phyloP scores from a whole-genome alignment of 2,329 filamentous ascomycete species.

The Aspergillus ochraceoroseus region DNA sequence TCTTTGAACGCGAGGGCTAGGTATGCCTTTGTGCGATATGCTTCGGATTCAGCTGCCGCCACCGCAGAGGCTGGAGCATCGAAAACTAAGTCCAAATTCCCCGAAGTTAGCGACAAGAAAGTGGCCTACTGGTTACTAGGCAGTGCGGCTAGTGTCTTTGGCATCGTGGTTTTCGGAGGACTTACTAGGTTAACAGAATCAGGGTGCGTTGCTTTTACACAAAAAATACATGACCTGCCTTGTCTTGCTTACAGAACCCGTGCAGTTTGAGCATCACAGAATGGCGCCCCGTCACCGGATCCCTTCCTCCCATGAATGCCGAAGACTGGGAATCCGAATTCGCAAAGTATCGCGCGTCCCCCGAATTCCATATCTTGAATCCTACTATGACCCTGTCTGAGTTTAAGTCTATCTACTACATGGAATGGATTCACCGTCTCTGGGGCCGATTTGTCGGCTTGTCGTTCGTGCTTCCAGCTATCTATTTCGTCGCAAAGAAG shows the following conservation, averaged over 20 bases:
- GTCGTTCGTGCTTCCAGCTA: slow-evolving; percentile 78
- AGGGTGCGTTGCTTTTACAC: slow-evolving; percentile 52
- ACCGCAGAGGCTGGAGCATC: slow-evolving; percentile 24
- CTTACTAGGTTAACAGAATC: slow-evolving; percentile 93
- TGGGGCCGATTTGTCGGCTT: slow-evolving; percentile 92
- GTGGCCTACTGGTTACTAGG: slow-evolving; percentile 91
- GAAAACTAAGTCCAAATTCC: slow-evolving; percentile 44
- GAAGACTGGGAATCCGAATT: slow-evolving; percentile 92
- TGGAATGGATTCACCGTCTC: slow-evolving; percentile 95
- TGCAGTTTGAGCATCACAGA: slow-evolving; percentile 90
- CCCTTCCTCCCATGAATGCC: slow-evolving; percentile 70
- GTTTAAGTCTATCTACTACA: slow-evolving; percentile 98
- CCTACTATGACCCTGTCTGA: slow-evolving; percentile 86
- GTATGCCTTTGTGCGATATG: slow-evolving; percentile 28
- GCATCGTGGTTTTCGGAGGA: slow-evolving; percentile 92
- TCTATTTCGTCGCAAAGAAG: slow-evolving; percentile 79
- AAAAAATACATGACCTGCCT: background rate
- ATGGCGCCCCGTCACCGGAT: slow-evolving; percentile 95
- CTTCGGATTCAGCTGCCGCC: slow-evolving; percentile 21
- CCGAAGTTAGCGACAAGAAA: slow-evolving; percentile 63
- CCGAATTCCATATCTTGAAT: slow-evolving; percentile 89
- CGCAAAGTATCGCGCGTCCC: slow-evolving; percentile 82
- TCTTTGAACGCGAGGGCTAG: slow-evolving; percentile 24
- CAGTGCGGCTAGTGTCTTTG: slow-evolving; percentile 89
- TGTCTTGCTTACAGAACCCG: slow-evolving; percentile 7